Evolutionary conservation across 1,284 basidiomycete genomes (phyloP).

Genomic region (Marasmius tenuissimus): DNA sequence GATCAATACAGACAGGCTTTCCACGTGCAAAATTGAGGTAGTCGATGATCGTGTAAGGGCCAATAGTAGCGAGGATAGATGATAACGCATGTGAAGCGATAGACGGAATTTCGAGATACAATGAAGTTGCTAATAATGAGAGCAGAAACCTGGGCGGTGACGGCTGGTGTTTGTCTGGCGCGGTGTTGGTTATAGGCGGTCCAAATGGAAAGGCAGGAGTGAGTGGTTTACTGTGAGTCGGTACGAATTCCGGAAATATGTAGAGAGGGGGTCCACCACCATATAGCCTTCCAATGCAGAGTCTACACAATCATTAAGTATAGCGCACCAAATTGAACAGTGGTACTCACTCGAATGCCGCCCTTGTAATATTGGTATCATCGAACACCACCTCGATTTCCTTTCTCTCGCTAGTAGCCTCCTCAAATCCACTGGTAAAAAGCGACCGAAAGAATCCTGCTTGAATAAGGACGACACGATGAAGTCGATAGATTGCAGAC

Average conservation of each 20-base stretch:
- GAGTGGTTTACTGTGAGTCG: conserved; percentile 67
- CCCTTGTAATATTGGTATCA: conserved; percentile 83
- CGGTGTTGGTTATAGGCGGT: conserved; percentile 24
- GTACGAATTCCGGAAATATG: conserved; percentile 65
- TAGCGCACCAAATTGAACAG: conserved; percentile 11
- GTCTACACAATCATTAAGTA: conserved; percentile 40
- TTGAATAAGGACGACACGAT: conserved; percentile 84
- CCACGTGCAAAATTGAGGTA: conserved; percentile 89
- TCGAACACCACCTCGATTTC: conserved; percentile 73
- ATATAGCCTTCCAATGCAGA: conserved; percentile 82
- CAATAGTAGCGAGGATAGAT: conserved; percentile 73
- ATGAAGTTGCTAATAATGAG: conserved; percentile 83
- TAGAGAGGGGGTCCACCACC: conserved; percentile 80
- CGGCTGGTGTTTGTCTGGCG: conserved; percentile 62
- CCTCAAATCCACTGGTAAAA: conserved; percentile 81
- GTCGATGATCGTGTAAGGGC: conserved; percentile 74
- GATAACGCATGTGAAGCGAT: conserved; percentile 76
- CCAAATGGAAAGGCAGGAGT: conserved; percentile 58
- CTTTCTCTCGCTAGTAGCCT: conserved; percentile 36
- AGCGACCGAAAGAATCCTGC: conserved; percentile 89
- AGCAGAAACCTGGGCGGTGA: conserved; percentile 83
- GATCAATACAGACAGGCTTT: conserved; percentile 54
- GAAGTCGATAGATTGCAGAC: conserved; percentile 75
- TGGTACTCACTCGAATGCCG: conserved; percentile 42
- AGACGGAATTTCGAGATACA: conserved; percentile 83